Base-by-base conservation (phyloP, 2,329 filamentous ascomycete species). In the Didymella exigua region DNA sequence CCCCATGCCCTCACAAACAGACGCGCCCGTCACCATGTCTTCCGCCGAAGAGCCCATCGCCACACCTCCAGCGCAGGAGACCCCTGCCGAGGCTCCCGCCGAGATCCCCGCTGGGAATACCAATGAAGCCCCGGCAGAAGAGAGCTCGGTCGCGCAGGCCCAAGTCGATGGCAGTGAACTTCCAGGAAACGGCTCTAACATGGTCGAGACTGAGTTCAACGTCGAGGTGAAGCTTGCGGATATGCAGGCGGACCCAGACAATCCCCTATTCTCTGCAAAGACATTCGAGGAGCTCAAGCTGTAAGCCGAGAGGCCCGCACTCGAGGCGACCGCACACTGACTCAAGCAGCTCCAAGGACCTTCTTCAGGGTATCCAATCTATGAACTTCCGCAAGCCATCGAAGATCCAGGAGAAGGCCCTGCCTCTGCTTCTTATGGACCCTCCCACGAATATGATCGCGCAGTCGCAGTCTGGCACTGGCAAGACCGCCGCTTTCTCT, bases 391-490 rank as follows among this genome's bases (percentile, higher is more conserved):
- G 88, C 70, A 96, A 96, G 77, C 95, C 95, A 0, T 98, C 95
- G 52, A 99, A 99, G 80, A 96, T 99, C 63, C 95, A 99, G 79
- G 95, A 96, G 76, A 91, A 89, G 66, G 95, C 95, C 1, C 84
- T 99, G 16, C 95, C 95, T 24, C 83, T 99, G 50, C 89, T 99
- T 70, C 84, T 99, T 60, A 80, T 84, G 66, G 82, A 96, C 71
- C 93, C 95, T n/a, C 89, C 93, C 0, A 83, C 84, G 62, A 98
- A 98, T 77, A 89, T 99, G 84, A 93, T 99, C 71, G 95, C 93
- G 3, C 95, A 99, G 78, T 99, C 95, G n/a, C 95, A 99, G 76
- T 99, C 95, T 2, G 95, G 95, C 66, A 99, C 95, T 18, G 95
- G 95, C 71, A 99, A 99, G 82, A 99, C 95, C 0, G 95, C 93